phyloP scores from a whole-genome alignment of 805 yeast species.

The Pichia sporocuriosa region DNA sequence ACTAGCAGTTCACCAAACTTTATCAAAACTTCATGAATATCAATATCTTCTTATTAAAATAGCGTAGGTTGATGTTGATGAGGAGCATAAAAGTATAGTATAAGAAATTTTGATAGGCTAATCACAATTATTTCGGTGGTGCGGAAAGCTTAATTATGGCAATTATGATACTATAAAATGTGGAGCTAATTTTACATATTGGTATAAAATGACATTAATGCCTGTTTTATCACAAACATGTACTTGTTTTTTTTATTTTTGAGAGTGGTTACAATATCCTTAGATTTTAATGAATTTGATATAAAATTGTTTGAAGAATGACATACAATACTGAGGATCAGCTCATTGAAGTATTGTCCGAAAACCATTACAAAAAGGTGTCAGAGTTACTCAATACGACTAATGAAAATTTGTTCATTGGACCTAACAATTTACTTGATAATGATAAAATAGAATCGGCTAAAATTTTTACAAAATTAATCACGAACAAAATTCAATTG shows the following conservation, averaged over 20 bases:
- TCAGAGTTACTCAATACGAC: constrained; percentile 19
- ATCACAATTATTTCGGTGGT: no score
- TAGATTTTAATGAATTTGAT: no score
- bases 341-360: not conserved
- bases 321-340: not conserved
- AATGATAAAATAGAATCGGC: constrained; percentile 18
- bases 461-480: constrained; percentile 16
- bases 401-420: constrained; percentile 24
- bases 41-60: not conserved
- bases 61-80: no score
- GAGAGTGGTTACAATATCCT: no score
- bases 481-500: constrained; percentile 8
- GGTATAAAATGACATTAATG: no score
- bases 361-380: constrained; percentile 12
- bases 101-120: no score
- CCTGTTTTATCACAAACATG: no score
- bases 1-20: not conserved
- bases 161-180: no score
- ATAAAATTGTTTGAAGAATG: not conserved
- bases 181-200: no score
- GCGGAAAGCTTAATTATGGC: no score
- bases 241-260: no score
- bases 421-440: constrained; percentile 21
- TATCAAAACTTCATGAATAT: not conserved
- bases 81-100: no score